Evolutionary conservation across 805 yeast species (phyloP).

Genomic region (Cyberlindnera saturnus): DNA sequence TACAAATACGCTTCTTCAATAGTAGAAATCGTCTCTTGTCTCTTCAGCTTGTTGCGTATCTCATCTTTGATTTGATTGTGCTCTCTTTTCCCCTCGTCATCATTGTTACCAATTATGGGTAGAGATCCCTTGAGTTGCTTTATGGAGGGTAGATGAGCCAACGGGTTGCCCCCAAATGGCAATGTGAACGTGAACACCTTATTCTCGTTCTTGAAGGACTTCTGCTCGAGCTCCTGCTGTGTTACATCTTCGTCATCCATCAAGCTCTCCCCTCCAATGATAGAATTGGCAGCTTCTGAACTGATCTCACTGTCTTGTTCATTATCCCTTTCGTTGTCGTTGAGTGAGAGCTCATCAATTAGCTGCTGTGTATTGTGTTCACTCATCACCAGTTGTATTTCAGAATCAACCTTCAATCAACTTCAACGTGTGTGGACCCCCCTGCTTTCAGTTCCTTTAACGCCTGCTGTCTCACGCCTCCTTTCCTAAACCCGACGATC

Average conservation of each 20-base stretch:
- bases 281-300: conserved; percentile 8
- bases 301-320: neutral
- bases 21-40: conserved; percentile 55
- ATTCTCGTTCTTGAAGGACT: conserved; percentile 20
- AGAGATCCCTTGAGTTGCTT: conserved; percentile 11
- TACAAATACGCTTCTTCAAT: conserved; percentile 58
- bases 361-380: neutral
- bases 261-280: conserved; percentile 41
- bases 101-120: conserved; percentile 17
- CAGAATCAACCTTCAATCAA: conserved; percentile 2
- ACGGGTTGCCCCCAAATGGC: conserved; percentile 32
- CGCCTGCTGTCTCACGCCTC: neutral
- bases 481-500: too few species aligned
- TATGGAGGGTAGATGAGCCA: conserved; percentile 20
- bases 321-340: neutral
- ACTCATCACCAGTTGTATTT: neutral
- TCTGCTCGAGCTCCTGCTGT: conserved; percentile 12
- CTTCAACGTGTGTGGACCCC: neutral
- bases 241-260: conserved; percentile 10
- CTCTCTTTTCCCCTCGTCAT: conserved; percentile 8
- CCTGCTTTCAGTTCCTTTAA: too few species aligned
- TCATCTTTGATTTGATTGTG: conserved; percentile 13
- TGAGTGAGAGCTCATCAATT: neutral
- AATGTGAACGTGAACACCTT: conserved; percentile 31
- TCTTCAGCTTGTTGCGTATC: conserved; percentile 29